A percentile compares a stretch with the other conserved stretches of the same genome.
phyloP scores from a whole-genome alignment of 768 basidiomycete species.

The Solioccasus polychromus region DNA sequence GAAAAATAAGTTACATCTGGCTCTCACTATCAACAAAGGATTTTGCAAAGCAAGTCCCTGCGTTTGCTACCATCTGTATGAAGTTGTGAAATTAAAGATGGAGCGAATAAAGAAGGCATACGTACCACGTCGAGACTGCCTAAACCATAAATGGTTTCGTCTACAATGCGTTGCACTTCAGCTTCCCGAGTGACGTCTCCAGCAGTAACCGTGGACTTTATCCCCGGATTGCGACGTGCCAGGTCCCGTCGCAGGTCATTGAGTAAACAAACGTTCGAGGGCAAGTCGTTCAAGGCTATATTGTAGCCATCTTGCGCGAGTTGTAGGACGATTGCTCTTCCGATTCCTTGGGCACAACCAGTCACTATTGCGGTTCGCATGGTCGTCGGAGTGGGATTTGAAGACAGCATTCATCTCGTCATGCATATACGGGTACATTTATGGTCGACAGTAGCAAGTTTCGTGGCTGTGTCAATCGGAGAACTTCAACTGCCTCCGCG shows the following conservation, averaged over 20 bases:
- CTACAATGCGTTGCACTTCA: slow-evolving; percentile 2
- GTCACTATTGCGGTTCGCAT: not conserved
- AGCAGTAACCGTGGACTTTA: not conserved
- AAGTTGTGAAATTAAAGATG: too few relatives aligned
- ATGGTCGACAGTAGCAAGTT: too few relatives aligned
- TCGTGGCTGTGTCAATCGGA: too few relatives aligned
- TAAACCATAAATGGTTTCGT: not conserved
- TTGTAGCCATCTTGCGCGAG: not conserved
- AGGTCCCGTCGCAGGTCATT: not conserved
- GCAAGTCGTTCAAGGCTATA: slow-evolving; percentile 1
- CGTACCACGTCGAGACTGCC: slow-evolving; percentile 3
- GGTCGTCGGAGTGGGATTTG: not conserved
- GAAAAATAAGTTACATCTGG: too few relatives aligned
- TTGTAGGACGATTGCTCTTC: not conserved
- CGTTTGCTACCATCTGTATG: slow-evolving; percentile 1
- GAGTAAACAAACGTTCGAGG: not conserved
- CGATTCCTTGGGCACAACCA: slow-evolving; percentile 1
- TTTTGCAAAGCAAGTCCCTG: slow-evolving; percentile 2
- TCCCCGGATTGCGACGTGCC: not conserved
- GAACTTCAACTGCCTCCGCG: not conserved
- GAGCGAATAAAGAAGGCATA: not conserved
- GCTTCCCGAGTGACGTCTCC: slow-evolving; percentile 1
- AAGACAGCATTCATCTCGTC: not conserved
- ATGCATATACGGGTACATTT: too few relatives aligned
- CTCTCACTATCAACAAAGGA: slow-evolving; percentile 1